Percentiles rank a stretch among this genome's conserved stretches.
Evolutionary conservation across 257 asterid genomes (phyloP).

Genomic region (Capsicum pubescens): DNA sequence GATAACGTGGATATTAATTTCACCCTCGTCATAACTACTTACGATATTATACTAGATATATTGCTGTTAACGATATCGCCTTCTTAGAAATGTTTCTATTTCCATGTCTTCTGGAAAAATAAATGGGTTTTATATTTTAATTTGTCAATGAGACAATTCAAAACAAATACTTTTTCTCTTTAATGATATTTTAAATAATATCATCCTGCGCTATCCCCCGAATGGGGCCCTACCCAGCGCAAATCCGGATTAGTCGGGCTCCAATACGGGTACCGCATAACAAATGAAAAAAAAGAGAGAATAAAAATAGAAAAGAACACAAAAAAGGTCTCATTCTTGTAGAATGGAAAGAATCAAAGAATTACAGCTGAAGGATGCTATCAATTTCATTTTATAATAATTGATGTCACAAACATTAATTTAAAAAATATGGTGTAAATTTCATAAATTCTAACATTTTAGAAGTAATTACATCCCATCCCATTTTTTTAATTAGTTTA

Average conservation of each 20-base stretch:
- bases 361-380: not conserved
- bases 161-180: not conserved
- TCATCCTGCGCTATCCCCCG: not conserved
- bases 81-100: not conserved
- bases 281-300: not conserved
- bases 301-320: not conserved
- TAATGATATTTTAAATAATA: not conserved
- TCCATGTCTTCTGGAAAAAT: not conserved
- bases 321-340: not conserved
- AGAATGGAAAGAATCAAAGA: not conserved
- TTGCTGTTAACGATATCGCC: too few relatives aligned
- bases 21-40: too few relatives aligned
- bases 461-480: too few relatives aligned
- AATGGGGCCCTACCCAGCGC: too few relatives aligned
- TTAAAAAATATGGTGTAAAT: too few relatives aligned
- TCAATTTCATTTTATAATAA: not conserved
- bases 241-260: too few relatives aligned
- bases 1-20: too few relatives aligned
- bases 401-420: not conserved
- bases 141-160: not conserved
- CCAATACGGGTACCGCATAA: too few relatives aligned
- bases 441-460: too few relatives aligned
- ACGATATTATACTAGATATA: too few relatives aligned
- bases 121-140: not conserved
- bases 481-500: too few relatives aligned